These are phyloP conservation scores for Pyracantha coccinea DNA, from an alignment of 331 rosid species.

Conservation along the genomic window DNA sequence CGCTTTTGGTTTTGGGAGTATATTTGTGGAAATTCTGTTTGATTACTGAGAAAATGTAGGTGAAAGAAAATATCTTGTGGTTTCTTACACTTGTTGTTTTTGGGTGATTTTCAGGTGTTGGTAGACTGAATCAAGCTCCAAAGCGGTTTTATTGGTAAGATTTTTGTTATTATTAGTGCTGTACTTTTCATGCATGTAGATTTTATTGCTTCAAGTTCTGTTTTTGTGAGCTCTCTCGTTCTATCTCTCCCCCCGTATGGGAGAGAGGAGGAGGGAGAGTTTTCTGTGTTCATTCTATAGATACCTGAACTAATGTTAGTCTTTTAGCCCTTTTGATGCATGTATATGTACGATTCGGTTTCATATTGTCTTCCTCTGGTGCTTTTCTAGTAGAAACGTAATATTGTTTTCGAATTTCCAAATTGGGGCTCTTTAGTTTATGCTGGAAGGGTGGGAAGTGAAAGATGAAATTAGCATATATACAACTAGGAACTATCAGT, in stretches of 20 bases:
- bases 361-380: neutral
- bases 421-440: neutral
- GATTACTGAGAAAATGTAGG: neutral
- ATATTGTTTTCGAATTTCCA: neutral
- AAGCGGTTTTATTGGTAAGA: neutral
- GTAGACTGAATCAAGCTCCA: constrained; percentile 8
- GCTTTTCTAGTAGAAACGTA: neutral
- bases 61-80: neutral
- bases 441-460: neutral
- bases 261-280: neutral
- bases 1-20: neutral
- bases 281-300: neutral
- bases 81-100: neutral
- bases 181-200: neutral
- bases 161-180: neutral
- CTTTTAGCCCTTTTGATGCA: neutral
- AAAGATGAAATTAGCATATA: neutral
- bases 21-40: neutral
- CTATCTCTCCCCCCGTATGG: neutral
- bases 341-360: neutral
- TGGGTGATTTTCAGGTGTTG: constrained; percentile 7
- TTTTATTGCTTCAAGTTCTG: no score
- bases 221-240: neutral
- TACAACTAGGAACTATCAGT: neutral
- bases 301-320: neutral